Conservation (phyloP, 352 stramenopile species). For the Phytopythium boreale region DNA sequence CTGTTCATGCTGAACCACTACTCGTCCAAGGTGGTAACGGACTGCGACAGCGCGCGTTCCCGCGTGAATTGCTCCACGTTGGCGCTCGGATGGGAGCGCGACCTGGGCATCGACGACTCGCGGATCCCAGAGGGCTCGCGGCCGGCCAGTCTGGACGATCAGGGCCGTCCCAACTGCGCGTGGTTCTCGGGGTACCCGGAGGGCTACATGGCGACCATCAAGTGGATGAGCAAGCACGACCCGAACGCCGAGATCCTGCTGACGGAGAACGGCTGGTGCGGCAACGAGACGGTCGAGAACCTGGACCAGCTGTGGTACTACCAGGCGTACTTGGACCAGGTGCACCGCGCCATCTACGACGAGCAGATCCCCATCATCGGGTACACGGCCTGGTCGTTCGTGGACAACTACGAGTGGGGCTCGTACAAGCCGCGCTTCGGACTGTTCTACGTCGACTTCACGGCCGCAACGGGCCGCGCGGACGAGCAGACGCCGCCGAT, state of each 20-base stretch:
- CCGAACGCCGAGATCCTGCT: slow-evolving; percentile 29
- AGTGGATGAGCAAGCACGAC: slow-evolving; percentile 37
- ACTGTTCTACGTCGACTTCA: slow-evolving; percentile 46
- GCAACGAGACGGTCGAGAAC: slow-evolving; percentile 42
- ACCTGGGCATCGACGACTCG: slow-evolving; percentile 32
- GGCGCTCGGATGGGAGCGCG: slow-evolving; percentile 28
- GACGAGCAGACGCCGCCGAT: slow-evolving; percentile 16
- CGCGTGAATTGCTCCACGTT: slow-evolving; percentile 21
- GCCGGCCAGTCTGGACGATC: slow-evolving; percentile 18
- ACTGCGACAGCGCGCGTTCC: slow-evolving; percentile 38
- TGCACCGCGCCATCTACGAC: slow-evolving; percentile 8
- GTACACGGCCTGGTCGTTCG: slow-evolving; percentile 22
- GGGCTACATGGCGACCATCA: slow-evolving; percentile 34
- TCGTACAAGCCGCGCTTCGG: slow-evolving; percentile 34
- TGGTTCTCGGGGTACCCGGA: slow-evolving; percentile 34
- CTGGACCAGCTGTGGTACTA: slow-evolving; percentile 34
- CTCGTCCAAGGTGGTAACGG: slow-evolving; percentile 50
- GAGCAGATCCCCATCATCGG: slow-evolving; percentile 16
- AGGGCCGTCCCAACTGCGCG: slow-evolving; percentile 21
- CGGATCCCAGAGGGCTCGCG: slow-evolving; percentile 19
- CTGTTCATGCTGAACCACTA: slow-evolving; percentile 97
- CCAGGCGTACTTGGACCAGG: slow-evolving; percentile 33
- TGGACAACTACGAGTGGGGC: slow-evolving; percentile 34
- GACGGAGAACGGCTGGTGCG: slow-evolving; percentile 64
- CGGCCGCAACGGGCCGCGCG: slow-evolving; percentile 18